Percentiles rank a stretch among this genome's conserved stretches.
Evolutionary conservation across 2,329 filamentous ascomycete genomes (phyloP).

Genomic region (Paecilomyces formosus): DNA sequence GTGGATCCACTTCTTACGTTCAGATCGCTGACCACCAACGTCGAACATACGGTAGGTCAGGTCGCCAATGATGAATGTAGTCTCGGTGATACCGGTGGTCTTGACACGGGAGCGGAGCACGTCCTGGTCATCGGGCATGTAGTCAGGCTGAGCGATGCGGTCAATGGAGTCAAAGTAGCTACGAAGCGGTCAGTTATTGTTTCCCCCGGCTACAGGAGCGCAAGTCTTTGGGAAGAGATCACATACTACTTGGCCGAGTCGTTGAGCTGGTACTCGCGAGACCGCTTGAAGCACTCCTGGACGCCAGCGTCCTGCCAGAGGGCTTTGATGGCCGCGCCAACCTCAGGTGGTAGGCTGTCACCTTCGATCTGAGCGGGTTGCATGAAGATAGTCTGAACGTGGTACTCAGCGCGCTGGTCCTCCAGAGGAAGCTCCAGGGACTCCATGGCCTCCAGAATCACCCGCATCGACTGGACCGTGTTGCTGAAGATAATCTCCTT

Average conservation of each 20-base stretch:
- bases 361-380: conserved; percentile 95
- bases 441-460: conserved; percentile 63
- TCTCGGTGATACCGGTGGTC: conserved; percentile 96
- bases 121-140: conserved; percentile 92
- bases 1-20: conserved; percentile 99
- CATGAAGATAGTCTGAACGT: conserved; percentile 98
- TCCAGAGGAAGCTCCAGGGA: conserved; percentile 72
- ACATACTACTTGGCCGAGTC: conserved; percentile 91
- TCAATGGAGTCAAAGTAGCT: conserved; percentile 96
- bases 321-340: conserved; percentile 84
- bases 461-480: conserved; percentile 63
- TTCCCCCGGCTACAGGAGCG: too few relatives aligned
- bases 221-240: too few relatives aligned
- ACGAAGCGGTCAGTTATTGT: conserved; percentile 26
- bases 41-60: conserved; percentile 97
- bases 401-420: conserved; percentile 89
- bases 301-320: conserved; percentile 91
- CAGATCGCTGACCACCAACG: conserved; percentile 88
- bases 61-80: conserved; percentile 89
- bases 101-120: conserved; percentile 93
- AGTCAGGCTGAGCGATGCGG: conserved; percentile 82
- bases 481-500: conserved; percentile 68
- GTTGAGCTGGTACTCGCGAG: conserved; percentile 91
- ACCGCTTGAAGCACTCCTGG: conserved; percentile 91
- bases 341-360: conserved; percentile 87